Percentiles rank a stretch among this genome's conserved stretches.
These are phyloP conservation scores for Carallia brachiata DNA, from an alignment of 345 rosid species.

Conservation along the genomic window DNA sequence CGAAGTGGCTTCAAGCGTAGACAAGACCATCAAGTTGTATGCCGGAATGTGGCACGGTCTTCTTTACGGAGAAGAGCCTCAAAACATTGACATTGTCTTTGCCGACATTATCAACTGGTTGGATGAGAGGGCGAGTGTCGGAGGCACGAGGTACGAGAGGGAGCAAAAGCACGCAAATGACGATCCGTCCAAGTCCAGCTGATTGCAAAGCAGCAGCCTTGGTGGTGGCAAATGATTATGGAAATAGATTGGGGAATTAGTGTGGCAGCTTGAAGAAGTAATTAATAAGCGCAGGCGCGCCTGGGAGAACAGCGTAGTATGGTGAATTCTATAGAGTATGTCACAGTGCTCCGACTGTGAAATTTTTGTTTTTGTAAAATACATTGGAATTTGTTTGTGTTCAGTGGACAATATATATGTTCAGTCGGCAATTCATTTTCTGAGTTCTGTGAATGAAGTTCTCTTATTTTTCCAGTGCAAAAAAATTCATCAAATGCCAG, in stretches of 20 bases:
- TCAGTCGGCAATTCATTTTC: no score
- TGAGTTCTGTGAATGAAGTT: no score
- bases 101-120: conserved; percentile 66
- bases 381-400: no score
- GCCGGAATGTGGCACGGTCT: conserved; percentile 90
- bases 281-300: no score
- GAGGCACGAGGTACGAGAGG: conserved; percentile 49
- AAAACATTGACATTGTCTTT: conserved; percentile 65
- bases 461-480: no score
- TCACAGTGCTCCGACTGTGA: no score
- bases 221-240: background rate
- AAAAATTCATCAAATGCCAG: no score
- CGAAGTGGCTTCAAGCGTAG: conserved; percentile 47
- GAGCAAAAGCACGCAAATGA: conserved; percentile 38
- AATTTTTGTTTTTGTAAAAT: no score
- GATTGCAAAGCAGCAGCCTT: background rate
- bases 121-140: conserved; percentile 30
- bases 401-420: no score
- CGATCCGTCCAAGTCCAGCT: background rate
- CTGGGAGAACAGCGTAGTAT: no score
- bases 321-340: no score
- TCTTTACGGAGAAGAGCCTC: conserved; percentile 68
- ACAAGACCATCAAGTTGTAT: conserved; percentile 75
- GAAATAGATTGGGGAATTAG: background rate
- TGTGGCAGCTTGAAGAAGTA: background rate